Base-by-base conservation (phyloP, 108 stramenopile genomes). In the Skeletonema costatum region DNA sequence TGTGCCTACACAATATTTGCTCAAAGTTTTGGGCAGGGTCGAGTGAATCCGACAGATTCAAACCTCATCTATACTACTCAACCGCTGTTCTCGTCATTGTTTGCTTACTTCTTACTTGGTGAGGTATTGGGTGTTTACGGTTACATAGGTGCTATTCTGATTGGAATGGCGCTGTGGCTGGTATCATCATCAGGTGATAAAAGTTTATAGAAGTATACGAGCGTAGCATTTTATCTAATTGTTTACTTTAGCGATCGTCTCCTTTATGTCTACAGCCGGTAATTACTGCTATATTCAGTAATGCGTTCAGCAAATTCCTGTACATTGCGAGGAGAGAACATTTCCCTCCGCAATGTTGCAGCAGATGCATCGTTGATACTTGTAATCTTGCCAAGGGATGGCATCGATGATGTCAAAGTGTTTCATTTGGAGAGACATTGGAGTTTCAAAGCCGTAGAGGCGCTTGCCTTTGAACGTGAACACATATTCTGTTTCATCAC, bases 31-130 rank as follows among this genome's bases (percentile, higher is more conserved):
- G 96, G 93, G 9, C 96, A 96, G 77, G 58, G 87, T 2, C 71
- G 83, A 12, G 88, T 96, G 29, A 69, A 73, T 58, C 88, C 96
- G 7, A 72, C 87, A n/a, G 81, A 90, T 64, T 92, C 93, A 1
- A 95, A 93, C 74, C 74, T 95, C 33, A 91, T 96, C 36, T 94
- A 96, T 67, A 90, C 96, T 14, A 84, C 90, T 25, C 96, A 96
- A 69, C 93, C 93, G 21, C 19, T 96, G n/a, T 93, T 90, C 62
- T 88, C 91, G 14, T 90, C 92, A 14, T 14, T 93, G 13, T 86
- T 94, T 83, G 93, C 96, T 17, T 94, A 76, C 35, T 17, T 85
- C 9, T 56, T 93, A 7, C 67, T 96, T 62, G 91, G 90, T 31
- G 96, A 96, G 69, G 82, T 62, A 32, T 51, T 93, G 19, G 88